Evolutionary conservation across 345 rosid species (phyloP).

Genomic region (Pugionium cornutum): DNA sequence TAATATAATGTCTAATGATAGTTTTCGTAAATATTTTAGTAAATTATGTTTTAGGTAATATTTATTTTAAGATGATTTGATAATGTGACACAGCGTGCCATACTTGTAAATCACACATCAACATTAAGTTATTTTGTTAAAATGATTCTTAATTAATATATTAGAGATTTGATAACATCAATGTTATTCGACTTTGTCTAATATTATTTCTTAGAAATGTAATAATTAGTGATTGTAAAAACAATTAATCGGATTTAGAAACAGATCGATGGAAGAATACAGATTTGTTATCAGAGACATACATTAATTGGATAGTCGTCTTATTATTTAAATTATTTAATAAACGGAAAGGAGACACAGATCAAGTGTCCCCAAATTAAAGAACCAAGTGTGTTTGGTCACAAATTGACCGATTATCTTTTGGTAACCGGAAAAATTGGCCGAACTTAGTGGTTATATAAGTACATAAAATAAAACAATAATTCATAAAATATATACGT

Average conservation of each 20-base stretch:
- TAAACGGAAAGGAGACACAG: slow-evolving; percentile 27
- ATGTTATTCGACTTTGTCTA: not conserved
- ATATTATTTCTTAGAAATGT: not conserved
- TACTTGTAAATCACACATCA: no score
- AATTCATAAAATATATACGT: slow-evolving; percentile 14
- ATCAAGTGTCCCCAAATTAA: slow-evolving; percentile 21
- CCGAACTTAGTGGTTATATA: slow-evolving; percentile 24
- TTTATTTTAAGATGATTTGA: no score
- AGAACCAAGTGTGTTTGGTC: slow-evolving; percentile 25
- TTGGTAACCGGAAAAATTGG: slow-evolving; percentile 27
- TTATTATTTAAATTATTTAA: not conserved
- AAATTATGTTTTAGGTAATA: no score
- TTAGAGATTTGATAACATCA: not conserved
- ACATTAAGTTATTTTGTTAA: no score
- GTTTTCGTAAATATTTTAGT: no score
- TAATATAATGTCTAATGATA: no score
- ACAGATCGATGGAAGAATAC: not conserved
- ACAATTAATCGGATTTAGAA: not conserved
- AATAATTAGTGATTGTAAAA: not conserved
- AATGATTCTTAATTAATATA: no score
- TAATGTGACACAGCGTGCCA: no score
- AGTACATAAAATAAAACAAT: not conserved
- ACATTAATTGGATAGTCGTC: not conserved
- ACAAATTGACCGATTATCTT: slow-evolving; percentile 36
- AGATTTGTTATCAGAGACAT: not conserved